Evolutionary conservation across 1,284 basidiomycete genomes (phyloP).

Genomic region (Sanghuangporus baumii): DNA sequence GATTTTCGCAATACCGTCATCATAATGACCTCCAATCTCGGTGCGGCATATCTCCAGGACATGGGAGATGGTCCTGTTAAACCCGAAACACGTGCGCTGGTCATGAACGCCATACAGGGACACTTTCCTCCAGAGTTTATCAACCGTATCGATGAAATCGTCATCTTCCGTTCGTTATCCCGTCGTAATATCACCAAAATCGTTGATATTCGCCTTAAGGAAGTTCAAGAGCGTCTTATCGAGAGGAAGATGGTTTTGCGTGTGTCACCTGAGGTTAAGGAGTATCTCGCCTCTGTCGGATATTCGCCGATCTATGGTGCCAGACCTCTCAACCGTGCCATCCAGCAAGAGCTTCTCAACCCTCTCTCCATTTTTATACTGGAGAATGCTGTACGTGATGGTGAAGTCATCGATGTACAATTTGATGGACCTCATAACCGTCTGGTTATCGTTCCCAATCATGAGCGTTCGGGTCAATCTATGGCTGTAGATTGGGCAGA

Average conservation of each 20-base stretch:
- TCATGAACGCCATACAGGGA: conserved; percentile 72
- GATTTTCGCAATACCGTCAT: conserved; percentile 87
- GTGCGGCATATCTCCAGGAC: conserved; percentile 73
- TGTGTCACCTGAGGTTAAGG: conserved; percentile 73
- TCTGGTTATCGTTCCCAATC: conserved; percentile 81
- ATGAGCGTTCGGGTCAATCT: conserved; percentile 47
- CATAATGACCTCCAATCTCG: conserved; percentile 92
- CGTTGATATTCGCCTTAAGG: conserved; percentile 74
- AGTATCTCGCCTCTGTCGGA: conserved; percentile 80
- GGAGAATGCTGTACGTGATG: conserved; percentile 78
- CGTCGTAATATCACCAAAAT: conserved; percentile 75
- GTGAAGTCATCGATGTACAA: conserved; percentile 70
- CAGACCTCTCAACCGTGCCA: conserved; percentile 86
- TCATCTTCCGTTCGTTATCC: conserved; percentile 85
- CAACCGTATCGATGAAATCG: conserved; percentile 87
- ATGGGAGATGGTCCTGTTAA: conserved; percentile 72
- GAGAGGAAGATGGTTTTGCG: conserved; percentile 78
- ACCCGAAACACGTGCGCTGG: conserved; percentile 54
- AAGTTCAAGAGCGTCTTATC: conserved; percentile 69
- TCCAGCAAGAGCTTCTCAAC: conserved; percentile 91
- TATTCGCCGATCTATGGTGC: conserved; percentile 88
- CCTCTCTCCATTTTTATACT: conserved; percentile 87
- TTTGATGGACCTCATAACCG: conserved; percentile 86
- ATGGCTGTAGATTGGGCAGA: conserved; percentile 61
- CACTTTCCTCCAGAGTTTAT: conserved; percentile 94